phyloP scores from a whole-genome alignment of 371 early-diverging fungal species.

The Enterospora canceri region DNA sequence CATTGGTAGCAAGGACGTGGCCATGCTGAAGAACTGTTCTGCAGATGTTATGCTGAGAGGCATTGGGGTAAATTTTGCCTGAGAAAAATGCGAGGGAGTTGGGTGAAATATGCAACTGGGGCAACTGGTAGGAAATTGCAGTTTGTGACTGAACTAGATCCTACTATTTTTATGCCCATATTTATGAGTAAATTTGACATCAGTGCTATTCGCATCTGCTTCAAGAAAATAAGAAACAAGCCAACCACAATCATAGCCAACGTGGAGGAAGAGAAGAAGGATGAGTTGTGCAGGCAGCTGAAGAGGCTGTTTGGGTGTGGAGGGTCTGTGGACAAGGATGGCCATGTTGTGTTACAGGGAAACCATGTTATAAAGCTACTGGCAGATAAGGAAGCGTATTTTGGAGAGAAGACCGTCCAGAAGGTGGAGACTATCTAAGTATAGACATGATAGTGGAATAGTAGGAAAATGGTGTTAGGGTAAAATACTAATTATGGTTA shows the following conservation, averaged over 20 bases:
- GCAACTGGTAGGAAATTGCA: not conserved
- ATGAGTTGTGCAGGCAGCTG: not conserved
- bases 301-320: slow-evolving; percentile 17
- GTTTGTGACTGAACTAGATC: not conserved
- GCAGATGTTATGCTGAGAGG: slow-evolving; percentile 29
- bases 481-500: not conserved
- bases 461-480: not conserved
- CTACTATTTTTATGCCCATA: not conserved
- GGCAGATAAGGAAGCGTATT: not conserved
- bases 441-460: not conserved
- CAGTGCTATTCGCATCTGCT: not conserved
- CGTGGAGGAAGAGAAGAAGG: not conserved
- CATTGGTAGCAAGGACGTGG: slow-evolving; percentile 37
- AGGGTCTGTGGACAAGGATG: not conserved
- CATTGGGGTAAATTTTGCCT: slow-evolving; percentile 14
- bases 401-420: not conserved
- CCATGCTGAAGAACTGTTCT: slow-evolving; percentile 37
- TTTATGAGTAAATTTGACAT: not conserved
- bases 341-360: slow-evolving; percentile 8
- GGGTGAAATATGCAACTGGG: not conserved
- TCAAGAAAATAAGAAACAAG: slow-evolving; percentile 4
- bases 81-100: not conserved
- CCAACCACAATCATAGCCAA: not conserved
- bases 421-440: not conserved
- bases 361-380: slow-evolving; percentile 1